Evolutionary conservation across 2,329 filamentous ascomycete species (phyloP).

Genomic region (Penicillium sclerotiorum): DNA sequence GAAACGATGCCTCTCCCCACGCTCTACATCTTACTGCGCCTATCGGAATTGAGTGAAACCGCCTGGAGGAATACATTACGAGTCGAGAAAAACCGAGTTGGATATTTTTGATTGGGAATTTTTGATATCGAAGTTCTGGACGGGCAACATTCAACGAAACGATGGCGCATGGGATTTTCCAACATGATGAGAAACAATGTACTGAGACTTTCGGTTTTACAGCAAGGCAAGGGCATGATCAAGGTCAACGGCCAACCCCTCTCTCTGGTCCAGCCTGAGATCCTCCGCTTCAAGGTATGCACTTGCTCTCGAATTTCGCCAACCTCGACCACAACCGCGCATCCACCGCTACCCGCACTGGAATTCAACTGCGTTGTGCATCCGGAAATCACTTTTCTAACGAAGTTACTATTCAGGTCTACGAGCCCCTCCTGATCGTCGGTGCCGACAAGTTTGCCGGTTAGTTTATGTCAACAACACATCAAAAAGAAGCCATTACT

Average conservation of each 20-base stretch:
- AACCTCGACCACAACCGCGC: constrained; percentile 5
- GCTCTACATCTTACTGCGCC: constrained; percentile 19
- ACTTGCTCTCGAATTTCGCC: constrained; percentile 3
- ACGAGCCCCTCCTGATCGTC: constrained; percentile 97
- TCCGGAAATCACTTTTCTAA: constrained; percentile 1
- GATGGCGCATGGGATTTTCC: constrained; percentile 18
- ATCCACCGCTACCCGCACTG: constrained; percentile 5
- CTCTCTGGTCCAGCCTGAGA: constrained; percentile 89
- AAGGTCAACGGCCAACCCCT: constrained; percentile 99
- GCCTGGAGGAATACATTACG: constrained; percentile 2
- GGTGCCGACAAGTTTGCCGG: constrained; percentile 96
- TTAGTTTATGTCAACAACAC: too few species aligned
- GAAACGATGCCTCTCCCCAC: constrained; percentile 21
- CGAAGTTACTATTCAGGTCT: constrained; percentile 63
- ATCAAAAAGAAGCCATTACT: too few species aligned
- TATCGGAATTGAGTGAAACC: constrained; percentile 18
- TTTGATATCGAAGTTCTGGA: constrained; percentile 1
- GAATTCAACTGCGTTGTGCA: neutral
- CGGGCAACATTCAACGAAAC: constrained; percentile 6
- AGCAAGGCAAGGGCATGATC: constrained; percentile 85
- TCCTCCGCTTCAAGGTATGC: constrained; percentile 92
- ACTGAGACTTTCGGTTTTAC: constrained; percentile 36
- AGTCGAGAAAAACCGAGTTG: constrained; percentile 5
- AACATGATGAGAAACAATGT: constrained; percentile 19
- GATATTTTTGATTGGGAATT: neutral